phyloP scores from a whole-genome alignment of 106 monocot genomes.

The Iris macrosiphon region DNA sequence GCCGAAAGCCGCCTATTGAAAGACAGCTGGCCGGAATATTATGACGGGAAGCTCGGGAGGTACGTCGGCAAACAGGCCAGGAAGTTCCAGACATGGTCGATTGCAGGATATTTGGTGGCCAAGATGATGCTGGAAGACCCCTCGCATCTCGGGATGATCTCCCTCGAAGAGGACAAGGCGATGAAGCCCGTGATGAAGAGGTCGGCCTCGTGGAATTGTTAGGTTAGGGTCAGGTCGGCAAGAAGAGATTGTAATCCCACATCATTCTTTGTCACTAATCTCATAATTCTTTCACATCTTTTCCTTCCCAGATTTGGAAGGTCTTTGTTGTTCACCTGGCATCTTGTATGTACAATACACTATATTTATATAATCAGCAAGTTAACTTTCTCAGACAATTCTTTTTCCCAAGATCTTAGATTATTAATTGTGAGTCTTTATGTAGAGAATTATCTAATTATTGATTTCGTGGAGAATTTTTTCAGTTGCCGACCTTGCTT shows the following conservation, averaged over 20 bases:
- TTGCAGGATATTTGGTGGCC: slow-evolving; percentile 77
- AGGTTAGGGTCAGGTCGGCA: too few relatives aligned
- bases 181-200: slow-evolving; percentile 67
- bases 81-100: slow-evolving; percentile 87
- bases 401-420: too few relatives aligned
- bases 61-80: slow-evolving; percentile 79
- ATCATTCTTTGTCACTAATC: background rate
- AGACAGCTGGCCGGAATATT: slow-evolving; percentile 85
- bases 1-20: slow-evolving; percentile 50
- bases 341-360: background rate
- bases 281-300: background rate
- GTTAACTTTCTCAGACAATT: too few relatives aligned
- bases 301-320: background rate
- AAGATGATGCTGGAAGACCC: slow-evolving; percentile 92
- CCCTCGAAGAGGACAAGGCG: slow-evolving; percentile 64
- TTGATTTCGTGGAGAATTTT: too few relatives aligned
- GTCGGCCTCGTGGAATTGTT: slow-evolving; percentile 62
- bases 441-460: too few relatives aligned
- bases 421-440: too few relatives aligned
- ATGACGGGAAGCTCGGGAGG: slow-evolving; percentile 76
- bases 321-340: slow-evolving; percentile 12
- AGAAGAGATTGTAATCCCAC: background rate
- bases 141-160: slow-evolving; percentile 79
- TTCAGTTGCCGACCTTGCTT: too few relatives aligned
- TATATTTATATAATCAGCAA: slow-evolving; percentile 1